Evolutionary conservation across 192 early-diverging fungal species (phyloP), one percentile per base, ranked within the genome.

Genomic region (Dispira parvispora): DNA sequence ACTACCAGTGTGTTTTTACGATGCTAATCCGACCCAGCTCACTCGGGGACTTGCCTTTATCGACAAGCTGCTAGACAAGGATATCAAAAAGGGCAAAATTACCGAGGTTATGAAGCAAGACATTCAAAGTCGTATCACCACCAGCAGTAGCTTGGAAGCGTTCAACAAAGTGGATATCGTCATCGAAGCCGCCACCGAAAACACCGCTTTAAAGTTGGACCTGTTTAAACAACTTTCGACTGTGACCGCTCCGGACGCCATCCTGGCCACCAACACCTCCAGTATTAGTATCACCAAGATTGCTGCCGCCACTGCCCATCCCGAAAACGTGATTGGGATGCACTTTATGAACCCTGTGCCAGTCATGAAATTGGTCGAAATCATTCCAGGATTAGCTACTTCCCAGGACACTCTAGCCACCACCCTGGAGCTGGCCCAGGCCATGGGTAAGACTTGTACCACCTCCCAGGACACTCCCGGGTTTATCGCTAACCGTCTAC

Each of bases 321-420:
- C 88, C 13, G 85, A 88, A 38, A 74, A 84, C 65, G 78, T 96
- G 45, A 90, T 98, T 73, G 96, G 96, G 28, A 98, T 98, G 96
- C 96, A 98, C 66, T 98, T 98, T 73, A 98, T 98, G 96, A 98
- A 98, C 75, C 84, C 87, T 5, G 92, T 95, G 11, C 91, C 91
- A 8, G 89, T 97, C 46, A 98, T 98, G 94, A 88, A 90, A 73
- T 77, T 95, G 23, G 91, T 96, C 2, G 92, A 98, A 71, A 84
- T 98, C 61, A 98, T 98, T 70, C 90, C 96, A 2, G 96, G 96
- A 11, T 64, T 96, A 52, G 88, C 86, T 27, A 96, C 96, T 11
- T 80, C 80, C 16, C 46, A 70, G 43, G 75, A 75, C 21, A 91
- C 92, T 20, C 71, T 92, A 50, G 69, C 73, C 12, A 71, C 73